Evolutionary conservation across 2,329 filamentous ascomycete species (phyloP), one percentile per base, ranked within the genome.

Genomic region (Apiospora koreana): DNA sequence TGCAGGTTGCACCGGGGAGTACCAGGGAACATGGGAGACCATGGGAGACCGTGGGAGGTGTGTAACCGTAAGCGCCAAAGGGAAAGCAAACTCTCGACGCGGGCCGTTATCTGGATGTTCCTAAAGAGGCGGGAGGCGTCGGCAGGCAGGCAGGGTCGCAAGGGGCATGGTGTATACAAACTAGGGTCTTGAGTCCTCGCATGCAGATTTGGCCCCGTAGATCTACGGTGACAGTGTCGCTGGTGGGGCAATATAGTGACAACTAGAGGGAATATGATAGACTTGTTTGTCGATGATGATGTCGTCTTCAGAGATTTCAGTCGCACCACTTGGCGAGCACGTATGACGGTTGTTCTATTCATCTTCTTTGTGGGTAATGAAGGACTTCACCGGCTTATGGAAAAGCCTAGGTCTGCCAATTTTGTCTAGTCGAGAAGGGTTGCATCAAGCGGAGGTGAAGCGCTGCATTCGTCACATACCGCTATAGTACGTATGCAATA

Each of bases 1-100:
- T 80, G 79, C 78, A 81, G 79, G 80, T 80, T 76, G 73, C 74
- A 77, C 72, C 64, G 71, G 72, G 68, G 69, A 69, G 77, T 71
- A 64, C n/a, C n/a, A n/a, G n/a, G n/a, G n/a, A n/a, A n/a, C n/a
- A n/a, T n/a, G n/a, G n/a, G n/a, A n/a, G n/a, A n/a, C n/a, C n/a
- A n/a, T n/a, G n/a, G n/a, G n/a, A n/a, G n/a, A n/a, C n/a, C n/a
- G n/a, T 71, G 72, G 68, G 69, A 71, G 70, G 74, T 74, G 74
- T 74, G 73, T 62, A 62, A 62, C 54, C 31, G 54, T 62, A 62
- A 74, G 74, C 75, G 76, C 76, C 76, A 75, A 73, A 75, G 73
- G 72, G 66, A 68, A 43, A 45, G 43, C 42, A 46, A 48, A 45
- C 66, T 48, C 45, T 50, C 23, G 43, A 65, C 42, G 50, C 74